Conservation (phyloP, 352 stramenopile species). For the Pythium inflatum region DNA sequence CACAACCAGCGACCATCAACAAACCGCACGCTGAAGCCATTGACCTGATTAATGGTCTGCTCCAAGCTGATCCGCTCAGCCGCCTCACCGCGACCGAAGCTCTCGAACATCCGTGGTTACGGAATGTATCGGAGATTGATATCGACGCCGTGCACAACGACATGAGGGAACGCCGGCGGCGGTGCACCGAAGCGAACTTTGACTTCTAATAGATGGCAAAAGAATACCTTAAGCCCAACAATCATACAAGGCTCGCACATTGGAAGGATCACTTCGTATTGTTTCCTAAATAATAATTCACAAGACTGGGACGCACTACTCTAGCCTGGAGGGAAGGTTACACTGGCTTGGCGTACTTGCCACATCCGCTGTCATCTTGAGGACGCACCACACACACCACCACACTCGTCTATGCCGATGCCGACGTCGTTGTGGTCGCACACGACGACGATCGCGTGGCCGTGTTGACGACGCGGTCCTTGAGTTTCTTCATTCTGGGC, state of each 20-base stretch:
- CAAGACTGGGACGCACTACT: too few relatives aligned
- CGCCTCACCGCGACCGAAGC: constrained; percentile 53
- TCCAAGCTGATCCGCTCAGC: constrained; percentile 53
- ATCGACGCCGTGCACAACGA: constrained; percentile 33
- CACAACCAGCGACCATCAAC: constrained; percentile 44
- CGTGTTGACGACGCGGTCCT: constrained; percentile 37
- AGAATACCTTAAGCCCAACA: too few relatives aligned
- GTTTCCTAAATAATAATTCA: too few relatives aligned
- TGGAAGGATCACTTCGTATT: too few relatives aligned
- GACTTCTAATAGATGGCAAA: too few relatives aligned
- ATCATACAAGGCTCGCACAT: too few relatives aligned
- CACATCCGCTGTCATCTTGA: too few relatives aligned
- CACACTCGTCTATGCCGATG: constrained; percentile 7
- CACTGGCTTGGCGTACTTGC: too few relatives aligned
- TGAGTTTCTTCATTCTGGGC: constrained; percentile 73
- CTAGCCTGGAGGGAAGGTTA: too few relatives aligned
- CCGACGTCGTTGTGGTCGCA: constrained; percentile 39
- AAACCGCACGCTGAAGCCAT: constrained; percentile 49
- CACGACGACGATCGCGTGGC: constrained; percentile 26
- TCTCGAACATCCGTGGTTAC: constrained; percentile 62
- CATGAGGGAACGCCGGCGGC: constrained; percentile 47
- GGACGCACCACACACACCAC: constrained; percentile 7
- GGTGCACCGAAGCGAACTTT: neutral
- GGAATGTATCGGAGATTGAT: constrained; percentile 42
- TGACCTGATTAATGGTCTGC: constrained; percentile 69